phyloP scores from a whole-genome alignment of 257 asterid species.

The Eustoma russellianum region DNA sequence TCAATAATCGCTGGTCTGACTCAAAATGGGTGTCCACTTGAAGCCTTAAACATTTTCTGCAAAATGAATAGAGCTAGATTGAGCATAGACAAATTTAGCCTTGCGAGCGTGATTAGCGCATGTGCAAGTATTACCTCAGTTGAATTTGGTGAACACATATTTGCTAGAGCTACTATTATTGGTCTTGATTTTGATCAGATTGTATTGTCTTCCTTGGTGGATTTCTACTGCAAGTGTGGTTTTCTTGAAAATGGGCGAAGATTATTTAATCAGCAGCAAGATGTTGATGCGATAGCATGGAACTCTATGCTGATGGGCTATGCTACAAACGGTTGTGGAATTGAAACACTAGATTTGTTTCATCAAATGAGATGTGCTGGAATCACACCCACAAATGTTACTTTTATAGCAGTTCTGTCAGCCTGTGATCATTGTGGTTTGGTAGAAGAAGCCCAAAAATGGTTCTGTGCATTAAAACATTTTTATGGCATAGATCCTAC shows the following conservation, averaged over 20 bases:
- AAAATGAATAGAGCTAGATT: conserved; percentile 43
- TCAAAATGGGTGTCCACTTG: conserved; percentile 63
- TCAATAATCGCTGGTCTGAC: conserved; percentile 72
- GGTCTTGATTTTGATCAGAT: conserved; percentile 61
- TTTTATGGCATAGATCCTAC: conserved; percentile 52
- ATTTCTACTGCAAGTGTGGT: conserved; percentile 81
- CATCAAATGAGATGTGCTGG: conserved; percentile 44
- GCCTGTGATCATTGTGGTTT: conserved; percentile 94
- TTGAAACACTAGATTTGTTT: conserved; percentile 56
- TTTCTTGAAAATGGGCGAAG: conserved; percentile 39
- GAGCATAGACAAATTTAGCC: conserved; percentile 47
- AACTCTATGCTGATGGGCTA: conserved; percentile 88
- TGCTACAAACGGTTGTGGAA: conserved; percentile 75
- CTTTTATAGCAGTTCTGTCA: conserved; percentile 76
- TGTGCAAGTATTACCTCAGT: conserved; percentile 68
- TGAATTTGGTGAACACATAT: conserved; percentile 73
- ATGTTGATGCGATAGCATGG: conserved; percentile 58
- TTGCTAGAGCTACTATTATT: conserved; percentile 45
- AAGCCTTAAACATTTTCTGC: conserved; percentile 57
- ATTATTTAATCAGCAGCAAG: conserved; percentile 44
- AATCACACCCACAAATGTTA: conserved; percentile 41
- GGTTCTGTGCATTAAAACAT: conserved; percentile 58
- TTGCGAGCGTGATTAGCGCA: conserved; percentile 62
- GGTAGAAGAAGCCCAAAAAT: conserved; percentile 63
- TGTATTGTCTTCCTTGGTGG: conserved; percentile 58